A percentile compares a stretch with the other conserved stretches of the same genome.
Evolutionary conservation across 2,329 filamentous ascomycete species (phyloP).

Genomic region (Rasamsonia emersonii): DNA sequence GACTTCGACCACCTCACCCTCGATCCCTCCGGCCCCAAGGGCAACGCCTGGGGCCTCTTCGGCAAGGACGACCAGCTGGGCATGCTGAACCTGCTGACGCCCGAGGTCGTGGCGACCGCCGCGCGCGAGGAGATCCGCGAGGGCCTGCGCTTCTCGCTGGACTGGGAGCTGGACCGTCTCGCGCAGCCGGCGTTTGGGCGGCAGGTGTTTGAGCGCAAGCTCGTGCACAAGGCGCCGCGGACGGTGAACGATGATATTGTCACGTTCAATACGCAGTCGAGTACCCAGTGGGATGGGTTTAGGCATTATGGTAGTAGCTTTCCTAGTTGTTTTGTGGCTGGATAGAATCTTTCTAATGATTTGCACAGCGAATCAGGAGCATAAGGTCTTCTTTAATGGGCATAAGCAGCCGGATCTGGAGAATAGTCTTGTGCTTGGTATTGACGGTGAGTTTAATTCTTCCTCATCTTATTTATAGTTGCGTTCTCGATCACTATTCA

Average conservation of each 20-base stretch:
- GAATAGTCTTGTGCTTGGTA: conserved; percentile 30
- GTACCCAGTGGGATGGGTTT: conserved; percentile 44
- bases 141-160: conserved; percentile 49
- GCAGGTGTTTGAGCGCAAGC: conserved; percentile 45
- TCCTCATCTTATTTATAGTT: neutral
- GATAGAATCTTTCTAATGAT: neutral
- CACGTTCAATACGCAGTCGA: conserved; percentile 51
- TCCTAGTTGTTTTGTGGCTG: conserved; percentile 5
- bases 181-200: conserved; percentile 48
- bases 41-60: conserved; percentile 42
- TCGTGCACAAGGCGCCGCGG: conserved; percentile 44
- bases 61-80: conserved; percentile 51
- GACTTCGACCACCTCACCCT: conserved; percentile 8
- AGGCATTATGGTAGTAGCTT: conserved; percentile 24
- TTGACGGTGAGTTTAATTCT: conserved; percentile 24
- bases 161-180: conserved; percentile 52
- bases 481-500: too few relatives aligned
- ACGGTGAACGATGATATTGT: conserved; percentile 54
- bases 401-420: conserved; percentile 32
- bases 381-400: conserved; percentile 36
- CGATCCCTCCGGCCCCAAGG: conserved; percentile 8
- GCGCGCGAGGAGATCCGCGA: conserved; percentile 45
- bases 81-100: conserved; percentile 52
- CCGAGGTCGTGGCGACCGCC: conserved; percentile 44
- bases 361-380: conserved; percentile 35